phyloP scores from a whole-genome alignment of 768 basidiomycete genomes.

The Phylloporus sp. region DNA sequence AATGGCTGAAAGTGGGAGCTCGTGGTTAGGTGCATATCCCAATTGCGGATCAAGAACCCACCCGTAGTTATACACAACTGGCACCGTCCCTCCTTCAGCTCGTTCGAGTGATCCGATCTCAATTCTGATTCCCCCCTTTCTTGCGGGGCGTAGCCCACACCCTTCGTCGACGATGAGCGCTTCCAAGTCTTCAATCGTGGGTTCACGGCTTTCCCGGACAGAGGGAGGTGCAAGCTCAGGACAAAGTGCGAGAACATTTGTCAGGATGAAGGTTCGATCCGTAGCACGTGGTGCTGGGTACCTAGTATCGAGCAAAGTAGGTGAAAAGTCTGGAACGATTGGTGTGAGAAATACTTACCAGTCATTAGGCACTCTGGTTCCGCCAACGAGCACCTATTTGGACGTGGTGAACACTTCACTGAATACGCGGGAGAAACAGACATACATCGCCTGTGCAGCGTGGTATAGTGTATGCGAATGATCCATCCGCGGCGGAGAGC shows the following conservation, averaged over 20 bases:
- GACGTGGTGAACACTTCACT: not conserved
- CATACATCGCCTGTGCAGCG: constrained; percentile 37
- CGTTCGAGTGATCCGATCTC: constrained; percentile 41
- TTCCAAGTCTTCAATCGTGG: constrained; percentile 46
- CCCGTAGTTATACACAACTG: constrained; percentile 64
- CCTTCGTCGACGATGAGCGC: constrained; percentile 47
- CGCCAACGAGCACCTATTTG: constrained; percentile 51
- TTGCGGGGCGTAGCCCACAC: constrained; percentile 60
- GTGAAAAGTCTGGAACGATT: not conserved
- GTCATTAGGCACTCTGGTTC: constrained; percentile 53
- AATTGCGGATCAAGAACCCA: constrained; percentile 25
- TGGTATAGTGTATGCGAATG: constrained; percentile 35
- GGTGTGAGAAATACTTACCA: constrained; percentile 39
- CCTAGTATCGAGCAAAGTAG: constrained; percentile 32
- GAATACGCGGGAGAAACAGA: not conserved
- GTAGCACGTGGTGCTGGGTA: constrained; percentile 60
- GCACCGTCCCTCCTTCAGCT: constrained; percentile 31
- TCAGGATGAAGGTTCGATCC: constrained; percentile 55
- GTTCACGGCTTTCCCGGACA: constrained; percentile 39
- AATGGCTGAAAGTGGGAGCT: constrained; percentile 40
- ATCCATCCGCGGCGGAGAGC: constrained; percentile 28
- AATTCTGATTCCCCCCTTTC: constrained; percentile 65
- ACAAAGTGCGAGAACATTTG: constrained; percentile 45
- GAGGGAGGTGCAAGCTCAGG: constrained; percentile 57
- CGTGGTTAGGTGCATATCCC: not conserved